These are phyloP conservation scores for Malassezia arunalokei DNA, from an alignment of 1,284 basidiomycete species.

Conservation along the genomic window DNA sequence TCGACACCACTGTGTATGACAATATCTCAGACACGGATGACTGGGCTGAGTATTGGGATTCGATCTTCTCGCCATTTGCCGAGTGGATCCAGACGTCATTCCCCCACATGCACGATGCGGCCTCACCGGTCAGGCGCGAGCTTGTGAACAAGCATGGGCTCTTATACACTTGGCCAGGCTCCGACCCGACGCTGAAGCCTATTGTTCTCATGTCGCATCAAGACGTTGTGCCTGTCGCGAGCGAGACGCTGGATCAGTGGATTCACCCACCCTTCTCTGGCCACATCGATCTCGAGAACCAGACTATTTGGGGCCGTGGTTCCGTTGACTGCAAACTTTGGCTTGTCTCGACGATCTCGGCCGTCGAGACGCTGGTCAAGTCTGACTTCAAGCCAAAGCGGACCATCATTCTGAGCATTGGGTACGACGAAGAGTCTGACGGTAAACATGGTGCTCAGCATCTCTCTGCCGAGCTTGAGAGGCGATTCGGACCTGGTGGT, in stretches of 20 bases:
- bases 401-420: slow-evolving; percentile 55
- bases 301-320: slow-evolving; percentile 51
- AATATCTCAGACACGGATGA: slow-evolving; percentile 24
- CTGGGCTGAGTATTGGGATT: slow-evolving; percentile 19
- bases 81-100: slow-evolving; percentile 23
- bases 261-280: slow-evolving; percentile 51
- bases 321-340: slow-evolving; percentile 47
- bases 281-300: slow-evolving; percentile 47
- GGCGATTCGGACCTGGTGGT: slow-evolving; percentile 25
- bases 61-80: slow-evolving; percentile 25
- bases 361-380: slow-evolving; percentile 50
- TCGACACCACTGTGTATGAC: slow-evolving; percentile 33
- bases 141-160: slow-evolving; percentile 57
- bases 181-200: slow-evolving; percentile 54
- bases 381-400: slow-evolving; percentile 47
- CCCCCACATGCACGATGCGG: slow-evolving; percentile 23
- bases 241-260: slow-evolving; percentile 50
- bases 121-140: slow-evolving; percentile 20
- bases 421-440: slow-evolving; percentile 58
- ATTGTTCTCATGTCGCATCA: slow-evolving; percentile 53
- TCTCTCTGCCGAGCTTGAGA: slow-evolving; percentile 20
- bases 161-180: slow-evolving; percentile 57
- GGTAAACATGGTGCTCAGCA: slow-evolving; percentile 35
- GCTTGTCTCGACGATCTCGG: slow-evolving; percentile 49
- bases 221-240: slow-evolving; percentile 52